phyloP scores from a whole-genome alignment of 495 filamentous ascomycete species.

The Trichoderma orchidacearum region DNA sequence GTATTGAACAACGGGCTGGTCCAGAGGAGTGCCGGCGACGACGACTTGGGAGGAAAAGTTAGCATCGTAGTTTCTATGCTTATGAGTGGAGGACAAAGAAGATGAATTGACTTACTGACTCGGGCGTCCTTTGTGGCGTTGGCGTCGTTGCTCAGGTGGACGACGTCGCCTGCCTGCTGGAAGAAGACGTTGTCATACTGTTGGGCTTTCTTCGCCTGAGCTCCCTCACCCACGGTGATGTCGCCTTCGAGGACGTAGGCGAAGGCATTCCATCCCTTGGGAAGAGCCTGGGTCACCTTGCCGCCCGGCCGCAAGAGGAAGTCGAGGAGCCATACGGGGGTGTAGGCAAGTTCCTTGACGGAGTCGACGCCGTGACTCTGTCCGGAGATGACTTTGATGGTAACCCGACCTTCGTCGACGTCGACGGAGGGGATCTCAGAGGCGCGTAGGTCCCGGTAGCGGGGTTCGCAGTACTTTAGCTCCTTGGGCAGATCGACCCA shows the following conservation, averaged over 20 bases:
- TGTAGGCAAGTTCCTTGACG: slow-evolving; percentile 83
- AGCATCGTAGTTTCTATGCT: background rate
- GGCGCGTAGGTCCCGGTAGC: slow-evolving; percentile 73
- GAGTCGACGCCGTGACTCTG: slow-evolving; percentile 71
- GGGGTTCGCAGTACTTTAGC: slow-evolving; percentile 78
- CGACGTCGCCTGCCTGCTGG: slow-evolving; percentile 60
- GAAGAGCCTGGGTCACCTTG: slow-evolving; percentile 56
- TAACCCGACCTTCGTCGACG: slow-evolving; percentile 57
- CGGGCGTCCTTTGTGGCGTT: slow-evolving; percentile 50
- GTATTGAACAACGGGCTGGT: slow-evolving; percentile 92
- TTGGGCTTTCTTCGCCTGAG: slow-evolving; percentile 42
- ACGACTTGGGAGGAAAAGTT: slow-evolving; percentile 32
- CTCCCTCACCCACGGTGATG: slow-evolving; percentile 48
- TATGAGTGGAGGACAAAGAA: slow-evolving; percentile 9
- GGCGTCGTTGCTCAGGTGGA: slow-evolving; percentile 54
- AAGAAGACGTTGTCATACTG: slow-evolving; percentile 87
- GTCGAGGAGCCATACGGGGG: slow-evolving; percentile 88
- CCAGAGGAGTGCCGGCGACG: slow-evolving; percentile 71
- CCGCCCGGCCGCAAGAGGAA: slow-evolving; percentile 72
- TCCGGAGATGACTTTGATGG: slow-evolving; percentile 80
- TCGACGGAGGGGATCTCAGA: slow-evolving; percentile 60
- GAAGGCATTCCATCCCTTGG: slow-evolving; percentile 82
- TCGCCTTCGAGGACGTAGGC: slow-evolving; percentile 66
- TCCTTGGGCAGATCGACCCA: slow-evolving; percentile 84
- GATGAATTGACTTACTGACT: background rate